A percentile compares a stretch with the other conserved stretches of the same genome.
Evolutionary conservation across 2,329 filamentous ascomycete genomes (phyloP).

Genomic region (Botryotinia narcissicola): DNA sequence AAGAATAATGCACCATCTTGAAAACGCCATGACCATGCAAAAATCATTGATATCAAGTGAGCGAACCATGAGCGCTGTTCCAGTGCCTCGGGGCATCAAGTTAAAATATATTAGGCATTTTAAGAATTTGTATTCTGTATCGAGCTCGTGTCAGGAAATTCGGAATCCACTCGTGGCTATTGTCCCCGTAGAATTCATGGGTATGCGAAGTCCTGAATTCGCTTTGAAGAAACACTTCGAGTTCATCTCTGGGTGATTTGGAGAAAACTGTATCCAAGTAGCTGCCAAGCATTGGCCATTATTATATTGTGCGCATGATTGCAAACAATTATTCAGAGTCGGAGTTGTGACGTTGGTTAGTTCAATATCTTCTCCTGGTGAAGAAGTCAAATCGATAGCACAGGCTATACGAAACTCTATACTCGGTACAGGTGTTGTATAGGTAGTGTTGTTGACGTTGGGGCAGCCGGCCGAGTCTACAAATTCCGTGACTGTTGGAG

Average conservation of each 20-base stretch:
- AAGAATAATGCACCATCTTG: neutral
- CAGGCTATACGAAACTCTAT: constrained; percentile 27
- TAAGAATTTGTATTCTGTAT: neutral
- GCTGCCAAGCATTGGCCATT: constrained; percentile 27
- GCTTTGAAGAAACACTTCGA: constrained; percentile 30
- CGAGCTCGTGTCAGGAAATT: neutral
- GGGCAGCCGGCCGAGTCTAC: constrained; percentile 30
- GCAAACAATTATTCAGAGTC: constrained; percentile 24
- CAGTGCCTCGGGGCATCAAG: neutral
- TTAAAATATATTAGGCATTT: neutral
- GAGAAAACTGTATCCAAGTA: constrained; percentile 31
- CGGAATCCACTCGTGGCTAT: constrained; percentile 17
- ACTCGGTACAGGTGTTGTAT: constrained; percentile 23
- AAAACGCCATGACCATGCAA: neutral
- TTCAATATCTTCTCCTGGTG: constrained; percentile 25
- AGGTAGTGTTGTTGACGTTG: constrained; percentile 23
- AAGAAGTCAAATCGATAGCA: constrained; percentile 20
- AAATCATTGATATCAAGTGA: neutral
- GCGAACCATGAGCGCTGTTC: neutral
- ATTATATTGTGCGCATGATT: constrained; percentile 26
- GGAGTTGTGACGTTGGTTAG: constrained; percentile 22
- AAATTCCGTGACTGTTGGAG: constrained; percentile 19
- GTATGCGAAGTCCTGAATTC: constrained; percentile 16
- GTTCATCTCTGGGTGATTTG: constrained; percentile 23
- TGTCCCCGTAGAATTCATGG: constrained; percentile 4